phyloP scores from a whole-genome alignment of 2,329 filamentous ascomycete species.

The Blastomyces gilchristii region DNA sequence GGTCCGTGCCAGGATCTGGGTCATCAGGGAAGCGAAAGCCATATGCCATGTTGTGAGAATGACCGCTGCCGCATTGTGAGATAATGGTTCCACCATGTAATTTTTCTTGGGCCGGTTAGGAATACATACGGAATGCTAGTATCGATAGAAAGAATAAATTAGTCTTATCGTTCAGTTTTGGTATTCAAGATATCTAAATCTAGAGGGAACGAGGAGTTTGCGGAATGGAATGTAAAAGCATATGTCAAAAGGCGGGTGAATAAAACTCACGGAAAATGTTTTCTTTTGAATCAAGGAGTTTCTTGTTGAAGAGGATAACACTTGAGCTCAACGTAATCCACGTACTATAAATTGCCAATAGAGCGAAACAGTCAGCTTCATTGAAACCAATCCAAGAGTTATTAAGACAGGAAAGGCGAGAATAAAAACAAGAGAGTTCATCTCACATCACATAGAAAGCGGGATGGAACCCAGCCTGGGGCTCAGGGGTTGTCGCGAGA shows the following conservation, averaged over 20 bases:
- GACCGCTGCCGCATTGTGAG: slow-evolving; percentile 31
- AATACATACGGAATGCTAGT: slow-evolving; percentile 38
- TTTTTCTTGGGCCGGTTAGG: slow-evolving; percentile 7
- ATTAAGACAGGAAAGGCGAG: not conserved
- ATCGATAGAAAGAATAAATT: not conserved
- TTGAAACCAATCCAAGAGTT: not conserved
- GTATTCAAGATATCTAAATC: not conserved
- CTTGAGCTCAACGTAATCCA: slow-evolving; percentile 91
- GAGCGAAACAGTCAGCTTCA: not conserved
- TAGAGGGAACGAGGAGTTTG: not conserved
- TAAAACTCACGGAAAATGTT: slow-evolving; percentile 54
- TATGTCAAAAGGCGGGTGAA: not conserved
- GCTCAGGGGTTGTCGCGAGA: slow-evolving; percentile 60
- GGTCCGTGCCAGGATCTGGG: slow-evolving; percentile 82
- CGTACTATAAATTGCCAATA: slow-evolving; percentile 43
- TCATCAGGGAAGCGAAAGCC: slow-evolving; percentile 85
- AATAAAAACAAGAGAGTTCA: not conserved
- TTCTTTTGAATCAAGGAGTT: slow-evolving; percentile 74
- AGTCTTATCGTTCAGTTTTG: not conserved
- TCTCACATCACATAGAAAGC: slow-evolving; percentile 68
- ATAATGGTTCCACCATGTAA: not conserved
- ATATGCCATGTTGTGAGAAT: slow-evolving; percentile 94
- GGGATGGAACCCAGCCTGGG: slow-evolving; percentile 60
- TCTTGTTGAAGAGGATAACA: slow-evolving; percentile 99
- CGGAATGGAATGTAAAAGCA: not conserved